These are phyloP conservation scores for Cryphonectria japonica DNA, from an alignment of 2,329 filamentous ascomycete genomes.

Conservation along the genomic window DNA sequence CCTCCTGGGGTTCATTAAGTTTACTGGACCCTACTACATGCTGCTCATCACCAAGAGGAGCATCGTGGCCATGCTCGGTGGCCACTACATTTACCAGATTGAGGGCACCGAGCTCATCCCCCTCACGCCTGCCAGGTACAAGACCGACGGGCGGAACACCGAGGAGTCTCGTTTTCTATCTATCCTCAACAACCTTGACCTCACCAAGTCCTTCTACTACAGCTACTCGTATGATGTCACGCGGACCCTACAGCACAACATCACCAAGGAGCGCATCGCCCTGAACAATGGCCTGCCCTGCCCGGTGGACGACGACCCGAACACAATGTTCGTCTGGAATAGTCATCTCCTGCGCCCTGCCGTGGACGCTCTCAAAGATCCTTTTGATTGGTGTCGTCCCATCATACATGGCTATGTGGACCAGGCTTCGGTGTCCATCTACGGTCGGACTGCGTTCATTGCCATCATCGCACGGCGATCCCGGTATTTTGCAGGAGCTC, in stretches of 20 bases:
- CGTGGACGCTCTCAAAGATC: constrained; percentile 69
- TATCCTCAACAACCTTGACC: constrained; percentile 88
- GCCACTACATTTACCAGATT: constrained; percentile 94
- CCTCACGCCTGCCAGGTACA: constrained; percentile 75
- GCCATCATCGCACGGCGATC: constrained; percentile 93
- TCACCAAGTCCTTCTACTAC: constrained; percentile 94
- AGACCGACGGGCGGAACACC: constrained; percentile 76
- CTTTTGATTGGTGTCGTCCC: constrained; percentile 94
- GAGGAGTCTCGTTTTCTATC: constrained; percentile 88
- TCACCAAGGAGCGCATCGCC: constrained; percentile 75
- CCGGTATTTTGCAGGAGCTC: constrained; percentile 88
- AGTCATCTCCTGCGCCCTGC: constrained; percentile 83
- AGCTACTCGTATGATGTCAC: constrained; percentile 98
- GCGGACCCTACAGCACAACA: constrained; percentile 87
- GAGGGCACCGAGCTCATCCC: constrained; percentile 92
- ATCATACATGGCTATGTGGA: constrained; percentile 97
- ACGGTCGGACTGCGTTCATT: constrained; percentile 86
- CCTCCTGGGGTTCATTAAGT: constrained; percentile 90
- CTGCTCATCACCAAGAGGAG: constrained; percentile 93
- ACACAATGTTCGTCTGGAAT: constrained; percentile 99
- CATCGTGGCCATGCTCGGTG: constrained; percentile 93
- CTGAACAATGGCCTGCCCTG: constrained; percentile 67
- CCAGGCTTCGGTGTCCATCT: constrained; percentile 82
- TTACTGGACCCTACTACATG: constrained; percentile 98
- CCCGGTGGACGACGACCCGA: constrained; percentile 68